Conservation (phyloP, 352 stramenopile genomes). For the Pythium sukuiense region DNA sequence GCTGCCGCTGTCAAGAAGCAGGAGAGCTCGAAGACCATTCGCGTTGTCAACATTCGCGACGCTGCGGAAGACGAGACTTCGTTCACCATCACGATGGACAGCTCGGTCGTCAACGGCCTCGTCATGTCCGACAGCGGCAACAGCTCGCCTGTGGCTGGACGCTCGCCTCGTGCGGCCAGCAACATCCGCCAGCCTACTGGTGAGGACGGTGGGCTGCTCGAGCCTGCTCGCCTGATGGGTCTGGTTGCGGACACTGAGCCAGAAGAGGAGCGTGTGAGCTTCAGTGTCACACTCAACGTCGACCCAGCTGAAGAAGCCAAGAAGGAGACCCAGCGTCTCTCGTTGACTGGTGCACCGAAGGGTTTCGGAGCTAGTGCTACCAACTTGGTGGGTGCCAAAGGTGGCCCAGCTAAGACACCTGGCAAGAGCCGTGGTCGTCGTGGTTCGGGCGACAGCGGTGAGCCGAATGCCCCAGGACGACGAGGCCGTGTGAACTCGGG, state of each 20-base stretch:
- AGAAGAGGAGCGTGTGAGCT: constrained; percentile 74
- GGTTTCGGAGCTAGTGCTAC: constrained; percentile 18
- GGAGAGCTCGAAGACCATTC: constrained; percentile 60
- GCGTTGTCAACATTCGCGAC: constrained; percentile 81
- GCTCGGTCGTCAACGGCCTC: constrained; percentile 17
- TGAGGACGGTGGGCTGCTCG: constrained; percentile 65
- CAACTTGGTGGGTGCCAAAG: constrained; percentile 28
- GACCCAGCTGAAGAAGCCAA: constrained; percentile 66
- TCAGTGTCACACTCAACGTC: constrained; percentile 78
- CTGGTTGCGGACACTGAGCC: constrained; percentile 61
- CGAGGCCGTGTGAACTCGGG: constrained; percentile 23
- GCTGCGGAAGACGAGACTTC: constrained; percentile 31
- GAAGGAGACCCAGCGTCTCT: constrained; percentile 59
- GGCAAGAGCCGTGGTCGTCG: constrained; percentile 31
- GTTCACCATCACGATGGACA: constrained; percentile 48
- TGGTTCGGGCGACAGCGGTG: constrained; percentile 33
- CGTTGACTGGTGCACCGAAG: constrained; percentile 38
- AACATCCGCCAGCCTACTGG: constrained; percentile 76
- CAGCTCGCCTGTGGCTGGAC: constrained; percentile 22
- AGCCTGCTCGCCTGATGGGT: constrained; percentile 81
- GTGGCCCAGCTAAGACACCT: constrained; percentile 31
- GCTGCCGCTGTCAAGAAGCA: constrained; percentile 52
- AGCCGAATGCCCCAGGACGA: constrained; percentile 16
- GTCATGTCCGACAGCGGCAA: constrained; percentile 22
- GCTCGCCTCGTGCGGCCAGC: constrained; percentile 9